Conservation (phyloP, 2,329 filamentous ascomycete genomes). For the Clarireedia monteithiana region DNA sequence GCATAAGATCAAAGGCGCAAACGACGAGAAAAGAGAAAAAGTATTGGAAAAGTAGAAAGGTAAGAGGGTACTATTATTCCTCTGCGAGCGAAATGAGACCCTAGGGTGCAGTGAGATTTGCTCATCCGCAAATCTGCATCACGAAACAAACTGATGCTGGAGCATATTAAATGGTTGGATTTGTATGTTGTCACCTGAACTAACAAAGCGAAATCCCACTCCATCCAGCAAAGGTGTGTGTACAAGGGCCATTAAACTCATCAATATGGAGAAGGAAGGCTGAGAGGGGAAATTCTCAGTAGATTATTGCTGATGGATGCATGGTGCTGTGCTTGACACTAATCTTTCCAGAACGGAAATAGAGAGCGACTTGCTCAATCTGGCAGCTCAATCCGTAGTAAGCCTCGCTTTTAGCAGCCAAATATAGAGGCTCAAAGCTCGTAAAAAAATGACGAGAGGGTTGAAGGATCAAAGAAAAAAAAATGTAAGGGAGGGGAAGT, state of each 20-base stretch:
- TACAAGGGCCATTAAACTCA: not conserved
- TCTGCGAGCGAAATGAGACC: not conserved
- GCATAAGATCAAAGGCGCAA: slow-evolving; percentile 2
- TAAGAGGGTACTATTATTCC: slow-evolving; percentile 8
- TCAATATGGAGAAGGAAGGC: not conserved
- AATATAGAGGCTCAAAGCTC: slow-evolving; percentile 8
- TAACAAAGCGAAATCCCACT: not conserved
- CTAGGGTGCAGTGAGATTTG: slow-evolving; percentile 4
- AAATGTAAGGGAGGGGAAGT: not conserved
- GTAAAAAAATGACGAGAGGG: not conserved
- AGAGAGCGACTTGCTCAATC: slow-evolving; percentile 9
- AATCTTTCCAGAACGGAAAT: slow-evolving; percentile 4
- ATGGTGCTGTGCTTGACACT: slow-evolving; percentile 8
- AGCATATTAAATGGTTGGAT: not conserved
- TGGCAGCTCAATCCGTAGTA: not conserved
- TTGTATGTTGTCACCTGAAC: slow-evolving; percentile 2
- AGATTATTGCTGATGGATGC: slow-evolving; percentile 6
- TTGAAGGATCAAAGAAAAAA: slow-evolving; percentile 6
- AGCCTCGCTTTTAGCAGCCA: slow-evolving; percentile 1
- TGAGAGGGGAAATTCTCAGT: not conserved
- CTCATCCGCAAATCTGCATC: slow-evolving; percentile 4
- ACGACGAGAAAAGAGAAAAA: slow-evolving; percentile 6
- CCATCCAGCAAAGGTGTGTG: not conserved
- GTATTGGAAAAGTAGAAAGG: not conserved
- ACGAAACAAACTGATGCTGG: slow-evolving; percentile 3